Conservation (phyloP, 352 stramenopile genomes). For the Pythium scleroteichum region DNA sequence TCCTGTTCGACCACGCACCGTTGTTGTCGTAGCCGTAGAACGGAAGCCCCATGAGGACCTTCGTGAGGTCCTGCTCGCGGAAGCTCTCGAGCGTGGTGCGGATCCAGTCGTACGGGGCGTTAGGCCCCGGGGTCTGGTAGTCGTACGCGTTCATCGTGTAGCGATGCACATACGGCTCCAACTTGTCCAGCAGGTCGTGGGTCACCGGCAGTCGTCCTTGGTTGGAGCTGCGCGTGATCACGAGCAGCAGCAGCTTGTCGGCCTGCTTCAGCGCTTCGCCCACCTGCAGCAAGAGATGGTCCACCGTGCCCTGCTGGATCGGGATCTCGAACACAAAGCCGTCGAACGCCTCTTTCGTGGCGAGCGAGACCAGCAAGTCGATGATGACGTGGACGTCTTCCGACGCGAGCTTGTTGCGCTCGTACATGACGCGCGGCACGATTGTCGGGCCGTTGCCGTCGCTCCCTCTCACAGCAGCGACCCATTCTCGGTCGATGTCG, state of each 20-base stretch:
- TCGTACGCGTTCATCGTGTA: conserved; percentile 88
- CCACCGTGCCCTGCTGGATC: conserved; percentile 53
- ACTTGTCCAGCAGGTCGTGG: conserved; percentile 51
- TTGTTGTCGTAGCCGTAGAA: conserved; percentile 84
- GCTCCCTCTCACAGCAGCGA: conserved; percentile 34
- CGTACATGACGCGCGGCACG: conserved; percentile 78
- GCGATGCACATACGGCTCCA: conserved; percentile 67
- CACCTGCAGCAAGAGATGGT: conserved; percentile 54
- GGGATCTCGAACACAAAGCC: conserved; percentile 82
- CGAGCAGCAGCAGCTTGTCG: conserved; percentile 62
- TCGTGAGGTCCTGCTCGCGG: conserved; percentile 40
- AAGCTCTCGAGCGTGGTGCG: conserved; percentile 55
- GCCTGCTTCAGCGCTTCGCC: conserved; percentile 47
- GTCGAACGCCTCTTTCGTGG: conserved; percentile 50
- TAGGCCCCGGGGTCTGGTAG: conserved; percentile 58
- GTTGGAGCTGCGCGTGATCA: conserved; percentile 58
- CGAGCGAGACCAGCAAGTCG: conserved; percentile 43
- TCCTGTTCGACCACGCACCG: conserved; percentile 29
- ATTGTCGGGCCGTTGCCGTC: conserved; percentile 38
- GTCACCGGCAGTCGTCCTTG: conserved; percentile 54
- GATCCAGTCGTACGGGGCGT: conserved; percentile 71
- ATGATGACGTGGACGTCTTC: conserved; percentile 62
- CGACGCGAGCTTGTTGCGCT: conserved; percentile 59
- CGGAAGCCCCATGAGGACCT: conserved; percentile 70
- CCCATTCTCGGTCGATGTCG: conserved; percentile 68